phyloP scores from a whole-genome alignment of 148 eudicot species.

The Fallopia convolvulus region DNA sequence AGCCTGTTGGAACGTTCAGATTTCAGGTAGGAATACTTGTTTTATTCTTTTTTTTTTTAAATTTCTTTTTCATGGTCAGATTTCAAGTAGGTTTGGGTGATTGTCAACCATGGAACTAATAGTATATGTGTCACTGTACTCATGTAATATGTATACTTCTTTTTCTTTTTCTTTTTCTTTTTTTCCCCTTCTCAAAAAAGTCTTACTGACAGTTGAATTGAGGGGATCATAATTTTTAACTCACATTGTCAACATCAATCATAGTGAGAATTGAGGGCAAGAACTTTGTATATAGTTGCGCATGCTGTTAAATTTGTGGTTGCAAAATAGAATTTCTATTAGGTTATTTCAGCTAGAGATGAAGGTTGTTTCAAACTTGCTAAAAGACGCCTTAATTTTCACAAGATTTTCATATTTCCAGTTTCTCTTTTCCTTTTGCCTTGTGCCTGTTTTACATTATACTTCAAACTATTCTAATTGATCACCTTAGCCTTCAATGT shows the following conservation, averaged over 20 bases:
- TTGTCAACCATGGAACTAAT: not conserved
- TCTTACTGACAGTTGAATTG: not conserved
- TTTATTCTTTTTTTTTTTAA: not conserved
- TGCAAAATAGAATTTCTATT: not conserved
- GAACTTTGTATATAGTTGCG: not conserved
- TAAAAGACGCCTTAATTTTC: not conserved
- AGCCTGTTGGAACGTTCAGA: constrained; percentile 65
- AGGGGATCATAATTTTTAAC: not conserved
- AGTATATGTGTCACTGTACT: not conserved
- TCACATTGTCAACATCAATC: not conserved
- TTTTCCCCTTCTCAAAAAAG: not conserved
- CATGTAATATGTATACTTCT: not conserved
- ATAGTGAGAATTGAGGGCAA: not conserved
- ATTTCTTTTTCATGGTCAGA: not conserved
- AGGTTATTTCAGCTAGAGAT: not conserved
- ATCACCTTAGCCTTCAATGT: no score
- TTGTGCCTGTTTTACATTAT: no score
- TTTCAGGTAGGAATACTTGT: constrained; percentile 54
- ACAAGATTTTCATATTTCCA: not conserved
- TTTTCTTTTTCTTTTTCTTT: not conserved
- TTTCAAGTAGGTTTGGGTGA: not conserved
- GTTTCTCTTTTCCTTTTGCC: not conserved
- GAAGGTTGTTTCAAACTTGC: not conserved
- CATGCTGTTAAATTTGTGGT: not conserved
- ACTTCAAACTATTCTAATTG: no score